phyloP scores from a whole-genome alignment of 768 basidiomycete species.

The Pleurotus ostreatus region DNA sequence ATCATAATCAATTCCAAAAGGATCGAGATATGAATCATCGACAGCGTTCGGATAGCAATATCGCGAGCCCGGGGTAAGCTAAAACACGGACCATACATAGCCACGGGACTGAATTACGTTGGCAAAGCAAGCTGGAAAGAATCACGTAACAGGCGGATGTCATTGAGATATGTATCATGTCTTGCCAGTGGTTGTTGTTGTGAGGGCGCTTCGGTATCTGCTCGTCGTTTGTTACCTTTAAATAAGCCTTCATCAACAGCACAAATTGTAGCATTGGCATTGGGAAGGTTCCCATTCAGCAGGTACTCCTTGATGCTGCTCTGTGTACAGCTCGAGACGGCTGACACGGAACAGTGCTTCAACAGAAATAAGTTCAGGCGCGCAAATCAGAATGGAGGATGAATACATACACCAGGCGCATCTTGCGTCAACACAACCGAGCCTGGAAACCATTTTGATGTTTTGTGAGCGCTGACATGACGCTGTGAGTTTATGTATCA shows the following conservation, averaged over 20 bases:
- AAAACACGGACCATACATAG: no score
- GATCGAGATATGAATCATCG: no score
- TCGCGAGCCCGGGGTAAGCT: no score
- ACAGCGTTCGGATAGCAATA: no score
- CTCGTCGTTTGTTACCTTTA: neutral
- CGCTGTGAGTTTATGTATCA: neutral
- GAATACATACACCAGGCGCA: conserved; percentile 10
- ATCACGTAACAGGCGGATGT: no score
- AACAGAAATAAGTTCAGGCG: neutral
- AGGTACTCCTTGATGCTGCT: conserved; percentile 17
- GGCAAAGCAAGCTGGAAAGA: no score
- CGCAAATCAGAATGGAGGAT: neutral
- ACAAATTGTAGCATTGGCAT: conserved; percentile 27
- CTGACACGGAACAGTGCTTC: conserved; percentile 30
- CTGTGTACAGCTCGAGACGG: conserved; percentile 29
- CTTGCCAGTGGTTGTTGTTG: no score
- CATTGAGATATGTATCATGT: no score
- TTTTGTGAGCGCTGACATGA: conserved; percentile 11
- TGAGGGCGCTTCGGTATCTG: no score
- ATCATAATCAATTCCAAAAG: no score
- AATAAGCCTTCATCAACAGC: conserved; percentile 26
- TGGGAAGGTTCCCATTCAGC: neutral
- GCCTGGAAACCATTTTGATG: conserved; percentile 11
- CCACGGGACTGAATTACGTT: no score
- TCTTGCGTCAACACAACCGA: conserved; percentile 15